phyloP scores from a whole-genome alignment of 208 protist species.

The Endotrypanum monterogeii region DNA sequence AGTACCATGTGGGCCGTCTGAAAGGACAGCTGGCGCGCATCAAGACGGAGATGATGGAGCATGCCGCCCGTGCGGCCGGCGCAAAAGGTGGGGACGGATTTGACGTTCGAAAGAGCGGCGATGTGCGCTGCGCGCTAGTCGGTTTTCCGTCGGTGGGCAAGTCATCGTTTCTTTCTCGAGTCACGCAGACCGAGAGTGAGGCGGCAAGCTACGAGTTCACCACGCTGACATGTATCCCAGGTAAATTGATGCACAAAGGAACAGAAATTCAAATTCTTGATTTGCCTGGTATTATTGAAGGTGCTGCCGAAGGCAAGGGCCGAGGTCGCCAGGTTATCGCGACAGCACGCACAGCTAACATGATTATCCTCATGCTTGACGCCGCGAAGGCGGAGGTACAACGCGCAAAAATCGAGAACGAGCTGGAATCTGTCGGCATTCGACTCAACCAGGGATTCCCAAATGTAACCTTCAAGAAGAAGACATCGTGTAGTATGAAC shows the following conservation, averaged over 20 bases:
- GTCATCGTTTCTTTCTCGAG: constrained; percentile 96
- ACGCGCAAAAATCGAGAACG: constrained; percentile 91
- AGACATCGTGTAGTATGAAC: constrained; percentile 93
- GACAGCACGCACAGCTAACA: constrained; percentile 95
- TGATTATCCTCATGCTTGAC: constrained; percentile 98
- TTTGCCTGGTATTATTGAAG: constrained; percentile 99
- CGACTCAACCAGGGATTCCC: constrained; percentile 95
- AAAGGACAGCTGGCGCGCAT: constrained; percentile 97
- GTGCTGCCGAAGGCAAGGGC: constrained; percentile 96
- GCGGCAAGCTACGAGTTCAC: constrained; percentile 98
- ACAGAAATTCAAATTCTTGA: constrained; percentile 98
- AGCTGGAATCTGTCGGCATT: constrained; percentile 96
- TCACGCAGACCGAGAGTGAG: constrained; percentile 96
- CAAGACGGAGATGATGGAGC: constrained; percentile 94
- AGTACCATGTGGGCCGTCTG: constrained; percentile 96
- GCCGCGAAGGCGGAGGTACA: constrained; percentile 93
- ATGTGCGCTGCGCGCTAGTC: constrained; percentile 91
- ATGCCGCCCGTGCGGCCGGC: constrained; percentile 72
- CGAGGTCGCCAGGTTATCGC: constrained; percentile 98
- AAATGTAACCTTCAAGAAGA: constrained; percentile 94
- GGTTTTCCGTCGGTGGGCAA: constrained; percentile 98
- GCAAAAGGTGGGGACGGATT: constrained; percentile 89
- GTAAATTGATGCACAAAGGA: constrained; percentile 95
- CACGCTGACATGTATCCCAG: constrained; percentile 99
- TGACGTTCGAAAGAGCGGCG: constrained; percentile 95